Evolutionary conservation across 2,329 filamentous ascomycete species (phyloP), one percentile per base, ranked within the genome.

Genomic region (Fusarium torreyae): DNA sequence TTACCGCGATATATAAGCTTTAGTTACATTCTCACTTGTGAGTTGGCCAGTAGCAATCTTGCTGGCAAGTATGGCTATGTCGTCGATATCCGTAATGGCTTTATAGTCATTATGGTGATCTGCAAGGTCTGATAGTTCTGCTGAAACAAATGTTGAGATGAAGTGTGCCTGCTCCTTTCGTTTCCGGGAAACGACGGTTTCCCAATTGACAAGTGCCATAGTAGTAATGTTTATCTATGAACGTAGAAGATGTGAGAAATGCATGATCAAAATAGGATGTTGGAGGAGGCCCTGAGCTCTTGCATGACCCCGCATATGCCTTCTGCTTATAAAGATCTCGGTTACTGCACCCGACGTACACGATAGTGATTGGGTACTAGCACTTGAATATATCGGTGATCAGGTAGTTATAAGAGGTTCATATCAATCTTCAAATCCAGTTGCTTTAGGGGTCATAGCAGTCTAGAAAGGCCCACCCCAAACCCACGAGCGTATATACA

Each of bases 1-100:
- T 44, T 51, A 57, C 66, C 42, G 39, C 33, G 31, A 24, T 9
- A 69, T 69, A n/a, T 67, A 67, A 1, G 61, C 66, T 4, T 28
- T 46, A 0, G 61, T 22, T 0, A 63, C 61, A 22, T 49, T 43
- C 24, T 57, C 36, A 1, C 56, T 69, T 1, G 31, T 50, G 6
- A 57, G 10, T 7, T 63, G 22, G 0, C 31, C 36, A 4, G 17
- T 28, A 0, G 6, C 18, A 33, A 69, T 58, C 22, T 34, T 56
- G 2, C 9, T n/a, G 5, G 36, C 22, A 5, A 69, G 26, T 2
- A 24, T 2, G 7, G 13, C n/a, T 7, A 48, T 38, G 24, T 63
- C 62, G 11, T 69, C 22, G 1, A 69, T 54, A 7, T 26, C 5
- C 0, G 36, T 67, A n/a, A 69, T 57, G 0, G 42, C 20, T 1